Evolutionary conservation across 345 rosid genomes (phyloP).

Genomic region (Odontarrhena argentea): DNA sequence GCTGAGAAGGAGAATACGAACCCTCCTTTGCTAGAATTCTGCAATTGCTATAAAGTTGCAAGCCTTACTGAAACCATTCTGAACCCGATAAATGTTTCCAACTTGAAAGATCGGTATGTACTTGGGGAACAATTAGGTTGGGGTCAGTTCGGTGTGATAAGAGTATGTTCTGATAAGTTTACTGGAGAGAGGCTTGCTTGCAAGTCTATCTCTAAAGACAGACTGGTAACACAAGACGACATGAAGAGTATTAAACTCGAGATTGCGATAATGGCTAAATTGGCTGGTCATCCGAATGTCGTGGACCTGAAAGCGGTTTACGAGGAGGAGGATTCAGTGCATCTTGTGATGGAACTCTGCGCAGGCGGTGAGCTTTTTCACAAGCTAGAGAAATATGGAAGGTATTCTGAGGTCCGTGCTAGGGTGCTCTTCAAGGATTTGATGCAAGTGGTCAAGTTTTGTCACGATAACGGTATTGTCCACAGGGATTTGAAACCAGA

Average conservation of each 20-base stretch:
- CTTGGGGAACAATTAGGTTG: constrained; percentile 76
- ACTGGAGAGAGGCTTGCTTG: constrained; percentile 65
- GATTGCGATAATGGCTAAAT: constrained; percentile 63
- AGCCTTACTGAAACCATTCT: constrained; percentile 56
- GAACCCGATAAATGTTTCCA: constrained; percentile 54
- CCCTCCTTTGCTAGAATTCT: constrained; percentile 40
- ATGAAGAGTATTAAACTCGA: constrained; percentile 57
- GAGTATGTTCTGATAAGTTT: constrained; percentile 63
- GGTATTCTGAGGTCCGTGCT: constrained; percentile 61
- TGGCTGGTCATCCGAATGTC: constrained; percentile 63
- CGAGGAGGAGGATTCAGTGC: constrained; percentile 66
- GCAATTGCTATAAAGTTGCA: constrained; percentile 53
- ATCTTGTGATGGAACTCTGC: constrained; percentile 70
- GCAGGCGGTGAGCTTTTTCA: constrained; percentile 79
- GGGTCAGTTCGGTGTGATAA: constrained; percentile 82
- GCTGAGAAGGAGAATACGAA: constrained; percentile 33
- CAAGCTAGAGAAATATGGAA: constrained; percentile 61
- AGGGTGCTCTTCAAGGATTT: constrained; percentile 58
- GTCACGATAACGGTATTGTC: constrained; percentile 72
- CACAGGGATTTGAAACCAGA: constrained; percentile 75
- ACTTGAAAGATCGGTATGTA: constrained; percentile 60
- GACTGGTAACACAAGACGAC: constrained; percentile 52
- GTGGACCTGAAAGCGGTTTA: constrained; percentile 71
- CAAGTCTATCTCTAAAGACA: constrained; percentile 66
- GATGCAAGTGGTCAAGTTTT: constrained; percentile 69